These are phyloP conservation scores for Podaxis sp. DNA, from an alignment of 768 basidiomycete genomes.

Conservation along the genomic window DNA sequence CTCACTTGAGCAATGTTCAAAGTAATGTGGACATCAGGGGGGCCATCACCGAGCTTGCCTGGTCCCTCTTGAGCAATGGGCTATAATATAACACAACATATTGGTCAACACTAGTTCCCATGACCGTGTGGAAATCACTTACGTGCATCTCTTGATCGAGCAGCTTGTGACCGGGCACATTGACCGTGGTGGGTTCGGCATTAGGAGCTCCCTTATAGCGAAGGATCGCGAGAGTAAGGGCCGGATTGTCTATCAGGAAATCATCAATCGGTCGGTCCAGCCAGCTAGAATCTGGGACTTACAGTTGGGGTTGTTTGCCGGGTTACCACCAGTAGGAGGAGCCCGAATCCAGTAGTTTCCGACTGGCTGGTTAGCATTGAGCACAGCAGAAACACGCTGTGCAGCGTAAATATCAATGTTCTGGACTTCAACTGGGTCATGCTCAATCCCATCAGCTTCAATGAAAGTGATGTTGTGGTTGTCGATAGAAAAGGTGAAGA, in stretches of 20 bases:
- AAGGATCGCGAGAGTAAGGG: slow-evolving; percentile 42
- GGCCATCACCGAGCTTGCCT: slow-evolving; percentile 8
- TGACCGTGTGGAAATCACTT: neutral
- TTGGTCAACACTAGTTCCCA: neutral
- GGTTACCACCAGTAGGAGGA: slow-evolving; percentile 38
- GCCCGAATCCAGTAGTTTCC: slow-evolving; percentile 42
- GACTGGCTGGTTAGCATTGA: slow-evolving; percentile 25
- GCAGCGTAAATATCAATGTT: slow-evolving; percentile 36
- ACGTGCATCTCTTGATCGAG: slow-evolving; percentile 26
- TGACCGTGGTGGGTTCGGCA: slow-evolving; percentile 26
- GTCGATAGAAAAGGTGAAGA: slow-evolving; percentile 39
- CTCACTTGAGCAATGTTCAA: neutral
- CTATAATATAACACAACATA: slow-evolving; percentile 6
- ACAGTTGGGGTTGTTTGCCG: slow-evolving; percentile 14
- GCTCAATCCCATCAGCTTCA: slow-evolving; percentile 33
- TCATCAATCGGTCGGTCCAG: neutral
- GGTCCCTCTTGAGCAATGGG: slow-evolving; percentile 10
- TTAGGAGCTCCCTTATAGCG: slow-evolving; percentile 39
- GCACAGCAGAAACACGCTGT: slow-evolving; percentile 27
- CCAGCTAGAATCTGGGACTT: neutral
- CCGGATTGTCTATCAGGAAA: slow-evolving; percentile 24
- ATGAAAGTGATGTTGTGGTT: slow-evolving; percentile 28
- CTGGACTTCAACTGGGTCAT: slow-evolving; percentile 35
- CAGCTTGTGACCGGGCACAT: slow-evolving; percentile 24
- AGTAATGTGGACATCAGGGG: slow-evolving; percentile 5